A percentile compares a stretch with the other conserved stretches of the same genome.
These are phyloP conservation scores for Craterostigma plantagineum DNA, from an alignment of 257 asterid genomes.

Conservation along the genomic window DNA sequence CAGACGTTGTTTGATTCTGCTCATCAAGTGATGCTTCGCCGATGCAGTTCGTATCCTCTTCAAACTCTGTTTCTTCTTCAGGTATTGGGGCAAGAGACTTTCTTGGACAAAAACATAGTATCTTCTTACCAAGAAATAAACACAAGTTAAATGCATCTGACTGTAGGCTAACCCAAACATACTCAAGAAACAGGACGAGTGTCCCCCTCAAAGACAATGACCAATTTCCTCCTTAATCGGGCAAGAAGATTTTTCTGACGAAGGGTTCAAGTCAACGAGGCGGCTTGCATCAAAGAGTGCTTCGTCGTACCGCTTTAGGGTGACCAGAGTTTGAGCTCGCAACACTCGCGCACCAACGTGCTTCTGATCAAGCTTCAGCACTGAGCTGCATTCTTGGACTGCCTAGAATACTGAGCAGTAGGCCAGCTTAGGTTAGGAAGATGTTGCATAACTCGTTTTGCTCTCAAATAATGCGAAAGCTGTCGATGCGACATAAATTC, in stretches of 20 bases:
- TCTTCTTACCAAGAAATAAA: background rate
- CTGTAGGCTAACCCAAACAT: background rate
- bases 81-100: constrained; percentile 93
- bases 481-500: too few relatives aligned
- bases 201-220: background rate
- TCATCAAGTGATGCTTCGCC: constrained; percentile 16
- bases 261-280: constrained; percentile 75
- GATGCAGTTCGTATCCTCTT: constrained; percentile 34
- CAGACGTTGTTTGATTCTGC: constrained; percentile 9
- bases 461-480: too few relatives aligned
- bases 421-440: too few relatives aligned
- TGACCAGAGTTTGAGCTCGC: constrained; percentile 92
- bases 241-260: constrained; percentile 68
- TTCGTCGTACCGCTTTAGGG: constrained; percentile 74
- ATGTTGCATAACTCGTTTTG: too few relatives aligned
- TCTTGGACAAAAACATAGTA: too few relatives aligned
- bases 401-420: constrained; percentile 41
- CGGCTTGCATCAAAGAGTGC: constrained; percentile 91
- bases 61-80: constrained; percentile 75
- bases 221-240: constrained; percentile 76
- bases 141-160: background rate
- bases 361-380: constrained; percentile 75
- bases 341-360: constrained; percentile 88
- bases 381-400: constrained; percentile 87
- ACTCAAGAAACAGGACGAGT: too few relatives aligned